Conservation (phyloP, 345 rosid genomes). For the Eucalyptus coolabah region DNA sequence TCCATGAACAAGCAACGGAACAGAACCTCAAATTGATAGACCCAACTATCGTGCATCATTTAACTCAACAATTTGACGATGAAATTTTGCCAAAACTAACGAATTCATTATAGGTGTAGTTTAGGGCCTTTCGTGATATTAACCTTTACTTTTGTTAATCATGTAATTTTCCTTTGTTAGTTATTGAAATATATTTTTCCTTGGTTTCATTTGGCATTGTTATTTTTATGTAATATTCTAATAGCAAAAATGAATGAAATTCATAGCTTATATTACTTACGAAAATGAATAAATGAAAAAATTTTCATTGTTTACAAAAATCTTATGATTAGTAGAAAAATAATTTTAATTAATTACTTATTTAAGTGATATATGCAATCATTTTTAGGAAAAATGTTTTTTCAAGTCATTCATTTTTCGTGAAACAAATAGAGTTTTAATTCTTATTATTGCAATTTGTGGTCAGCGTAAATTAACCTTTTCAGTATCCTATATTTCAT, state of each 20-base stretch:
- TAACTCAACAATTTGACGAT: fast-evolving
- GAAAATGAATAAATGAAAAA: no score
- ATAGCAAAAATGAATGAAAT: no score
- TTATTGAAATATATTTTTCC: background rate
- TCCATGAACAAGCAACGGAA: background rate
- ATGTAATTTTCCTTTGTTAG: background rate
- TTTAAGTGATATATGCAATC: background rate
- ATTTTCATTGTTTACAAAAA: no score
- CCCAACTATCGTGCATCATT: fast-evolving
- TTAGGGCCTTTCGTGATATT: no score
- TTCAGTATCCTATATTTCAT: background rate
- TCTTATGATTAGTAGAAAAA: no score
- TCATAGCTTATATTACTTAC: no score
- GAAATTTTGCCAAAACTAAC: fast-evolving
- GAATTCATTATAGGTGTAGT: no score
- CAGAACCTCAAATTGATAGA: no score
- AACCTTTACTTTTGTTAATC: background rate
- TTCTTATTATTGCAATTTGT: background rate
- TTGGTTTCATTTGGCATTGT: background rate
- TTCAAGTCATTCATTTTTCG: no score
- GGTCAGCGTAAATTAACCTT: background rate
- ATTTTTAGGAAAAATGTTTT: background rate
- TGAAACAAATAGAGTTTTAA: background rate
- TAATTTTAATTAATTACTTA: no score
- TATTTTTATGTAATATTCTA: background rate